Percentiles rank a stretch among this genome's conserved stretches.
phyloP scores from a whole-genome alignment of 176 grass and related monocot genomes.

The Thalia dealbata region DNA sequence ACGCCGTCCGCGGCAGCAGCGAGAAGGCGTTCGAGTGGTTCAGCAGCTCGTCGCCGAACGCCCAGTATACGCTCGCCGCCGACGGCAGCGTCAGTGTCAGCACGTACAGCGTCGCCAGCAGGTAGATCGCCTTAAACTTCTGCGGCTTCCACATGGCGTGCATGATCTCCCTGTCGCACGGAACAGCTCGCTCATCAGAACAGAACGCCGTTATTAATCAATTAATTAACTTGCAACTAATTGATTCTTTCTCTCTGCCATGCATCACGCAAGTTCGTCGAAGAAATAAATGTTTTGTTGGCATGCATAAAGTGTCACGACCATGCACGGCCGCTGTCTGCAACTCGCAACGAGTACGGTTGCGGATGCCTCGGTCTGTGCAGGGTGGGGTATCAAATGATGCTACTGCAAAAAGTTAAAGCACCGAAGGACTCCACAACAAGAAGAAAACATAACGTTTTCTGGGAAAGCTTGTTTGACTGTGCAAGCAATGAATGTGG shows the following conservation, averaged over 20 bases:
- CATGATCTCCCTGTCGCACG: conserved; percentile 76
- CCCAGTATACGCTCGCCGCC: conserved; percentile 93
- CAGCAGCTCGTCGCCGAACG: conserved; percentile 81
- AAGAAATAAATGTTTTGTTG: background rate
- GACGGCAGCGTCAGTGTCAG: conserved; percentile 88
- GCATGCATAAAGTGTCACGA: background rate
- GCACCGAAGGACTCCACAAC: conserved; percentile 2
- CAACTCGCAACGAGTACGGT: background rate
- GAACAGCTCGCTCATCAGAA: background rate
- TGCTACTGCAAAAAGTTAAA: conserved; percentile 26
- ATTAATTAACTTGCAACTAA: no score
- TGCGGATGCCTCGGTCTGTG: conserved; percentile 16
- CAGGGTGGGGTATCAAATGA: conserved; percentile 24
- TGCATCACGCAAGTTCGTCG: background rate
- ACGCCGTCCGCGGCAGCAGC: conserved; percentile 55
- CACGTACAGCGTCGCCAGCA: conserved; percentile 82
- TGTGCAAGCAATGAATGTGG: conserved; percentile 25
- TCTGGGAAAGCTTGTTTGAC: conserved; percentile 36
- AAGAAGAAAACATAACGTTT: background rate
- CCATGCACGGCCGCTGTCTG: background rate
- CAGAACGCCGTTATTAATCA: no score
- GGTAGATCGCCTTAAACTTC: conserved; percentile 98
- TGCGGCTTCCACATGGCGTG: conserved; percentile 99
- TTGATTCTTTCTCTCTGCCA: background rate
- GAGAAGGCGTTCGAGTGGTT: conserved; percentile 87